Evolutionary conservation across 805 yeast species (phyloP).

Genomic region (Hanseniaspora guilliermondii): DNA sequence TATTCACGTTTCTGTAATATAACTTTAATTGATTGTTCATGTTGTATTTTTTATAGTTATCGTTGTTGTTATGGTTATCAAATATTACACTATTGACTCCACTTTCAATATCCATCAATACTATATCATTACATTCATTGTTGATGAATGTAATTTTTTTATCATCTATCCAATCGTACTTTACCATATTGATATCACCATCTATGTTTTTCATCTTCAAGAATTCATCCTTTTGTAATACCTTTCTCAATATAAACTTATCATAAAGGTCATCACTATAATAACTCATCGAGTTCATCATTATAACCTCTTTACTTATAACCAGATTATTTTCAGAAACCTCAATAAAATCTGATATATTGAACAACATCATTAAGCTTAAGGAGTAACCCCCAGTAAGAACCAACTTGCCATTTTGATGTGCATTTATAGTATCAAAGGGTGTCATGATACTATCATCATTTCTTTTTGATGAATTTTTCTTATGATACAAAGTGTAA

Average conservation of each 20-base stretch:
- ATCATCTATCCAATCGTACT: not conserved
- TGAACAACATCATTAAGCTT: not conserved
- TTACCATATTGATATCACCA: not conserved
- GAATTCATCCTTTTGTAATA: not conserved
- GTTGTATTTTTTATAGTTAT: constrained; percentile 6
- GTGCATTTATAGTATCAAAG: not conserved
- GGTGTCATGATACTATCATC: not conserved
- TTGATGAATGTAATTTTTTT: not conserved
- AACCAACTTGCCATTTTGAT: not conserved
- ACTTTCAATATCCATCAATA: not conserved
- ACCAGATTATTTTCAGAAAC: not conserved
- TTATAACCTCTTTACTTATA: not conserved
- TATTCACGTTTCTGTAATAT: constrained; percentile 1
- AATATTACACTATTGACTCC: not conserved
- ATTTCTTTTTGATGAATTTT: not conserved
- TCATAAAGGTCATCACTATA: constrained; percentile 10
- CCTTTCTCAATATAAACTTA: constrained; percentile 6
- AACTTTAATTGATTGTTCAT: constrained; percentile 3
- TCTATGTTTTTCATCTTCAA: not conserved
- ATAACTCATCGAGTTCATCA: not conserved
- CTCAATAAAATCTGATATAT: not conserved
- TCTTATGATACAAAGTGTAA: constrained; percentile 1
- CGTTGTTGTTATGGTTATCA: not conserved
- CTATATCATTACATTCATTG: not conserved
- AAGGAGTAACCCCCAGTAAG: constrained; percentile 9